phyloP scores from a whole-genome alignment of 148 eudicot species.

The Camellia japonica region DNA sequence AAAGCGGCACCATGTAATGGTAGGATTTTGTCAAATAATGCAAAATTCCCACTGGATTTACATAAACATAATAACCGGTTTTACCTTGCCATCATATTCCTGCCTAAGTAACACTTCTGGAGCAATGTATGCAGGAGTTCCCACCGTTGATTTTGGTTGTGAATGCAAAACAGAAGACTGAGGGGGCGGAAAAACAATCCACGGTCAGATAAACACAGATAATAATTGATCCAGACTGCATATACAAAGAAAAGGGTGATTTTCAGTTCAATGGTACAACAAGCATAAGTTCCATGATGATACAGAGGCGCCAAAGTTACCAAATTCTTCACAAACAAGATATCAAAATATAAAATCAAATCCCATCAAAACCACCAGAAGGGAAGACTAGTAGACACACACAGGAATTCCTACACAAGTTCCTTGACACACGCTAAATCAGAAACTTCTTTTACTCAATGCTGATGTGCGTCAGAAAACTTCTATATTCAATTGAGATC shows the following conservation, averaged over 20 bases:
- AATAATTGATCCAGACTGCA: not conserved
- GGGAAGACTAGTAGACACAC: not conserved
- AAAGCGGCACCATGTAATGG: not conserved
- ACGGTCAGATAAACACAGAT: conserved; percentile 7
- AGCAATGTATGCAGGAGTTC: conserved; percentile 96
- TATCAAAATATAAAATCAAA: not conserved
- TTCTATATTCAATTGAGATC: not conserved
- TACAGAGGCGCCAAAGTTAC: not conserved
- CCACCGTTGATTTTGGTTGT: conserved; percentile 94
- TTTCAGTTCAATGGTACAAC: not conserved
- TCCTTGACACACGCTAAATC: not conserved
- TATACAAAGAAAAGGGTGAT: not conserved
- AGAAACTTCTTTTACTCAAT: not conserved
- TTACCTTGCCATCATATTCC: conserved; percentile 97
- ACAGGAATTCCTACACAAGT: not conserved
- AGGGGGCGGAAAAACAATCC: conserved; percentile 14
- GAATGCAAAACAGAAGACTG: conserved; percentile 94
- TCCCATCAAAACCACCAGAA: conserved; percentile 1
- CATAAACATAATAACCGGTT: not conserved
- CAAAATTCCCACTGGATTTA: not conserved
- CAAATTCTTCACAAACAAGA: not conserved
- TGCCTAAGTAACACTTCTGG: conserved; percentile 81
- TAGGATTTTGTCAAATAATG: not conserved
- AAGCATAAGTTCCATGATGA: not conserved
- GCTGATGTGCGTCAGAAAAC: not conserved